Conservation (phyloP, 345 rosid species). For the Populus ilicifolia region DNA sequence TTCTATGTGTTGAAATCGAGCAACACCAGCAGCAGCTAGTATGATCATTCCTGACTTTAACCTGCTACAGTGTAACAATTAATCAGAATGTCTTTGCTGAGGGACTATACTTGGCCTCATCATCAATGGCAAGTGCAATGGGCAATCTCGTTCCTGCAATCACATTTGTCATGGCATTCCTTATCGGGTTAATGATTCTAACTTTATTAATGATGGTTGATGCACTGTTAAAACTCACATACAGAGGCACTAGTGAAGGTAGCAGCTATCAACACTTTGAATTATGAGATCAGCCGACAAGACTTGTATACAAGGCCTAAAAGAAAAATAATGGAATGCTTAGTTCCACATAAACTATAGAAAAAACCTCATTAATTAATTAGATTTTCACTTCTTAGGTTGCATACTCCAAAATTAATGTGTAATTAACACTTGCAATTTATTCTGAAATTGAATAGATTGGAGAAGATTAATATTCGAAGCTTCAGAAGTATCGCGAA, state of each 20-base stretch:
- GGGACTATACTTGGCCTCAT: slow-evolving; percentile 42
- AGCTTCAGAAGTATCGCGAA: slow-evolving; percentile 59
- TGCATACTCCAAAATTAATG: background rate
- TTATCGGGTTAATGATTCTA: slow-evolving; percentile 26
- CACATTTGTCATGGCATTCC: slow-evolving; percentile 37
- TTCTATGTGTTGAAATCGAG: background rate
- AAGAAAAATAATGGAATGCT: too few species aligned
- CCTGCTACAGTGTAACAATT: slow-evolving; percentile 27
- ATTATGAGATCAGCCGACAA: too few species aligned
- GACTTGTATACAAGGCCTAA: too few species aligned
- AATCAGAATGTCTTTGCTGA: slow-evolving; percentile 39
- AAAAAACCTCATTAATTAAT: background rate
- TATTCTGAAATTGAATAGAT: slow-evolving; percentile 30
- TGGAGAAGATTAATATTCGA: slow-evolving; percentile 52
- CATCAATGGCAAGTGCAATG: slow-evolving; percentile 42
- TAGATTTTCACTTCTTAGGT: background rate
- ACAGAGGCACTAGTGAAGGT: too few species aligned
- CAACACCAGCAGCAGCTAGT: background rate
- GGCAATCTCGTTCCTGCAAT: slow-evolving; percentile 39
- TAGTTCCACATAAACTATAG: background rate
- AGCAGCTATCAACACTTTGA: too few species aligned
- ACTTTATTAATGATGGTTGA: too few species aligned
- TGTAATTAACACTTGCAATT: background rate
- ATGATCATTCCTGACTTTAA: background rate
- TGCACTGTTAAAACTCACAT: too few species aligned